Base-by-base conservation (phyloP, 2,329 filamentous ascomycete species). In the Setomelanomma holmii region DNA sequence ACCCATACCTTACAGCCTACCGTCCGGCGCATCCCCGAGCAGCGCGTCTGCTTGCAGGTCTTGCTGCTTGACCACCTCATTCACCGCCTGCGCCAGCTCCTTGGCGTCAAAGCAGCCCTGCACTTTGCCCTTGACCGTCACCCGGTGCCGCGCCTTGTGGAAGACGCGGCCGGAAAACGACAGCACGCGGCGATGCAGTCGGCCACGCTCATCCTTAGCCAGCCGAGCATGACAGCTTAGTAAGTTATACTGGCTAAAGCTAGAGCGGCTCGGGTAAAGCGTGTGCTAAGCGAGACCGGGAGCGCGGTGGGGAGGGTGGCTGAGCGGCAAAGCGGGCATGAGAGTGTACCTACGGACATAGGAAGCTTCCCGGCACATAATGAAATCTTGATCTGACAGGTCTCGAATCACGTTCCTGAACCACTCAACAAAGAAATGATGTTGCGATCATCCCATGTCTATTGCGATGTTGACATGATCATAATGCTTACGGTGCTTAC, bases 41-140 rank as follows among this genome's bases (percentile, higher is more conserved):
- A 51, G 49, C 39, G 39, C 43, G 16, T 51, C 45, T 33, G 60
- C 56, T 30, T 10, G n/a, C 33, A 58, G 33, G 17, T 55, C 57
- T 42, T 61, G 49, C 42, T 46, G n/a, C n/a, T 16, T 41, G 11
- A 63, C 21, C 11, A 62, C 36, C 22, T 55, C 50, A 23, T 47
- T 60, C 6, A 62, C 39, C 1, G 52, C 52, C 14, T 38, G 47
- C 40, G 39, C 55, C 20, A 66, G 57, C 45, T 55, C 57, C 11
- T 54, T 55, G 4, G 59, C 45, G 41, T 66, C 61, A 36, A 66
- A 66, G 4, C 61, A 43, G 10, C 55, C 58, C 36, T 61, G 55
- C n/a, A 59, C 38, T 24, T 56, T 35, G 47, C 44, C 44, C 43
- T 56, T 52, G 33, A 60, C 17, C 10, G 44, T 58, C 27, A 61